phyloP scores from a whole-genome alignment of 331 rosid genomes.

The Pyracantha coccinea region DNA sequence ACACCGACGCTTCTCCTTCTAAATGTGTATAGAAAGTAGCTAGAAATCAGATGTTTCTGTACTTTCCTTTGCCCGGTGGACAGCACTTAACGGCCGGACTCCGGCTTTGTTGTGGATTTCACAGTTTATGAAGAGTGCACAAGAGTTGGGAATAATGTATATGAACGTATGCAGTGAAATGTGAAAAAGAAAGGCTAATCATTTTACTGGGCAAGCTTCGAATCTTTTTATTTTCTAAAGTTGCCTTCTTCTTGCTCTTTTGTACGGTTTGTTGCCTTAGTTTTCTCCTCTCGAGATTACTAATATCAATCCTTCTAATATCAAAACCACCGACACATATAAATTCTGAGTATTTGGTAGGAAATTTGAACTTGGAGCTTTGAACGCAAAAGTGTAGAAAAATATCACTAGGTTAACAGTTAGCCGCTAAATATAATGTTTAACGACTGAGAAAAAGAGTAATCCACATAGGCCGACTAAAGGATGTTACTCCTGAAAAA shows the following conservation, averaged over 20 bases:
- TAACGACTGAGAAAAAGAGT: no score
- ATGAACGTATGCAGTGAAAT: neutral
- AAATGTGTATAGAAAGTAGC: neutral
- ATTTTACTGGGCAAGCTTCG: neutral
- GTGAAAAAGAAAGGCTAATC: neutral
- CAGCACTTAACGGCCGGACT: neutral
- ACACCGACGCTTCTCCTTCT: neutral
- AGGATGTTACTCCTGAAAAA: no score
- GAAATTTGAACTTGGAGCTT: no score
- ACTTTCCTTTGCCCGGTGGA: neutral
- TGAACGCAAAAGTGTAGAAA: fast-evolving
- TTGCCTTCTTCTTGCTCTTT: neutral
- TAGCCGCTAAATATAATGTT: no score
- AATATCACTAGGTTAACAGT: no score
- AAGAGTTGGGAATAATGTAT: neutral
- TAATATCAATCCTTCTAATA: neutral
- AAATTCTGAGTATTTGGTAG: no score
- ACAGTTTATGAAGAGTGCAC: neutral
- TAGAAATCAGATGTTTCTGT: neutral
- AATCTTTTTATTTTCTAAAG: neutral
- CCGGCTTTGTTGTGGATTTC: neutral
- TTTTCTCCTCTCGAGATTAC: neutral
- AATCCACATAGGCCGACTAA: no score
- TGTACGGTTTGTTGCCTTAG: neutral
- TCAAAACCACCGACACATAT: no score